Conservation (phyloP, 2,329 filamentous ascomycete genomes). For the Penicillium sp. region DNA sequence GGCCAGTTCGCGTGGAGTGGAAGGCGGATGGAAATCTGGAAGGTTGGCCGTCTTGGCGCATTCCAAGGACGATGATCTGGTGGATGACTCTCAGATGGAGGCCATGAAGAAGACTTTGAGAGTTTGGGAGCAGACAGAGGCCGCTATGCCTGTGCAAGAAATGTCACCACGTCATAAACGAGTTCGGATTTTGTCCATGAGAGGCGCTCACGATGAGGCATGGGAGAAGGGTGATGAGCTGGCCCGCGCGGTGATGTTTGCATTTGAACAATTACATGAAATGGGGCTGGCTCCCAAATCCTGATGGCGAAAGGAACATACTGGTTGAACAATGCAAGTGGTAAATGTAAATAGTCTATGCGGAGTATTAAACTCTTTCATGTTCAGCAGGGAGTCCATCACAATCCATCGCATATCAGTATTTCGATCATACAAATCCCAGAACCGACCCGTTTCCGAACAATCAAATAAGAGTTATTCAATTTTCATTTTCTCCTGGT, state of each 20-base stretch:
- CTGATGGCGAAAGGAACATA: not conserved
- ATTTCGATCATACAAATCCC: not conserved
- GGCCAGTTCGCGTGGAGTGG: slow-evolving; percentile 29
- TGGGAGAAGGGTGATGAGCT: slow-evolving; percentile 44
- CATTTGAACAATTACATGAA: slow-evolving; percentile 31
- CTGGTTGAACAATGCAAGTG: not conserved
- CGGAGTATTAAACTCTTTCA: not conserved
- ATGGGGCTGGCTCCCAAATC: slow-evolving; percentile 21
- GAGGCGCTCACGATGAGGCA: slow-evolving; percentile 43
- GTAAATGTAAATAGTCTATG: not conserved
- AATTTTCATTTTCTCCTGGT: slow-evolving; percentile 12
- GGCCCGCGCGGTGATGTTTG: slow-evolving; percentile 36
- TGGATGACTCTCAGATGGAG: slow-evolving; percentile 40
- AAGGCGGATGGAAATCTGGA: slow-evolving; percentile 36
- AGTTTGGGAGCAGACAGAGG: slow-evolving; percentile 41
- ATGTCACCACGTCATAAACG: slow-evolving; percentile 36
- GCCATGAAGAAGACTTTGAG: slow-evolving; percentile 53
- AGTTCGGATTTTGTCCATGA: slow-evolving; percentile 41
- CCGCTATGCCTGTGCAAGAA: slow-evolving; percentile 8
- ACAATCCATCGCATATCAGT: not conserved
- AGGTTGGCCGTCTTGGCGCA: slow-evolving; percentile 42
- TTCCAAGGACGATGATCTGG: slow-evolving; percentile 43
- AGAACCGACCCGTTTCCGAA: not conserved
- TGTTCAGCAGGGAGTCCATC: not conserved
- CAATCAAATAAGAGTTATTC: slow-evolving; percentile 1